Conservation (phyloP, 1,284 basidiomycete species). For the Papiliotrema flavescens region DNA sequence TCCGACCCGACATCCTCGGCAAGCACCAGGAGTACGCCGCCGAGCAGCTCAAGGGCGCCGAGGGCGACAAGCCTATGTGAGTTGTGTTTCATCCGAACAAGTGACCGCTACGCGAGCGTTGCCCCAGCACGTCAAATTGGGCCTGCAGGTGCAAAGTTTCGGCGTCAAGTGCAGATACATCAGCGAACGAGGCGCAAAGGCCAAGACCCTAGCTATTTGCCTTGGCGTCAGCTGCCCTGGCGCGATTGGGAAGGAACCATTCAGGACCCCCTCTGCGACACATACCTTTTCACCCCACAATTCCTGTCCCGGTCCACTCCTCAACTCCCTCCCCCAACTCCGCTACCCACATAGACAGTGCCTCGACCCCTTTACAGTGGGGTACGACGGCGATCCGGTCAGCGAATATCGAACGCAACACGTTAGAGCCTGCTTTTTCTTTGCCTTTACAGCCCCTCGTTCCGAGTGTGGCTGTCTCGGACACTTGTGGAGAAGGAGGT, state of each 20-base stretch:
- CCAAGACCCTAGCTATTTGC: too few relatives aligned
- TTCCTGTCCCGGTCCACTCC: too few relatives aligned
- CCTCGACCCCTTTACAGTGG: constrained; percentile 37
- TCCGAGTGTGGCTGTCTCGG: constrained; percentile 13
- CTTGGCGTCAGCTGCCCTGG: too few relatives aligned
- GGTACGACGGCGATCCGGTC: constrained; percentile 43
- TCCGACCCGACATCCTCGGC: constrained; percentile 85
- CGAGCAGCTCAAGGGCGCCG: constrained; percentile 64
- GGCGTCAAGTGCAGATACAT: too few relatives aligned
- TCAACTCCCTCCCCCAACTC: constrained; percentile 4
- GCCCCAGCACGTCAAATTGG: too few relatives aligned
- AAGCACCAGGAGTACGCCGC: constrained; percentile 85
- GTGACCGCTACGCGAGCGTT: too few relatives aligned
- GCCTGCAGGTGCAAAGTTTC: too few relatives aligned
- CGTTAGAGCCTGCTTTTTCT: constrained; percentile 47
- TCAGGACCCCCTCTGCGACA: background rate
- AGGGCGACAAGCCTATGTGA: constrained; percentile 72
- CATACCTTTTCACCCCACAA: background rate
- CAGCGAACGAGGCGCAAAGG: too few relatives aligned
- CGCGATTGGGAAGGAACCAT: constrained; percentile 7
- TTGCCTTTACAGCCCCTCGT: constrained; percentile 23
- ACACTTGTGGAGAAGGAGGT: constrained; percentile 42
- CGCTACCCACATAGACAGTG: constrained; percentile 49
- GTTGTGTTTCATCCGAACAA: constrained; percentile 46
- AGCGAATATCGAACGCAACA: constrained; percentile 39